Base-by-base conservation (phyloP, 2,329 filamentous ascomycete species). In the Ceratocystis cubensis region DNA sequence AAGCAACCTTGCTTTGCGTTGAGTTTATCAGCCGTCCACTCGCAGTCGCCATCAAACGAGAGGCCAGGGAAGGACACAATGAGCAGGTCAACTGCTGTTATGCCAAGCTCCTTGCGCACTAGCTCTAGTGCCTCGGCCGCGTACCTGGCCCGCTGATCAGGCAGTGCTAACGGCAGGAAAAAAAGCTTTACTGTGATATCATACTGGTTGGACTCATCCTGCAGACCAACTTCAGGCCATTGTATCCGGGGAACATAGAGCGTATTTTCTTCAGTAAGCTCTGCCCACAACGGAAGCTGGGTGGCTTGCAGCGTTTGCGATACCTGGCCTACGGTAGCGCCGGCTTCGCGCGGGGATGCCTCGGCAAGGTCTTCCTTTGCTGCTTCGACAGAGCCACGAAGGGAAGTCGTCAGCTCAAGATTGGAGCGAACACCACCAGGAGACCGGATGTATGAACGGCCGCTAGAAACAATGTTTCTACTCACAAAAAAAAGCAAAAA, bases 151-250 rank as follows among this genome's bases (percentile, higher is more conserved):
- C 93, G 84, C 70, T 85, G 78, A 20, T 81, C 80, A 1, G 84
- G 77, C 8, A 86, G 81, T 65, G 89, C 83, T 20, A 83, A 84
- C 1, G 91, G 88, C 33, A 97, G 82, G 76, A 94, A 95, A 79
- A 99, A 99, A 25, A 99, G 78, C 77, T 99, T 99, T 69, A 94
- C 87, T 0, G 93, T 96, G 72, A 96, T 91, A 73, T 96, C 91
- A 78, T 99, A 99, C 71, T 91, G 86, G 68, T 83, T 80, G 30
- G 88, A 81, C 71, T 96, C 91, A 73, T 99, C 94, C 41, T 84
- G 81, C 59, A 99, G 79, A 0, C 88, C 88, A 3, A 84, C 84
- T 37, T 82, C 78, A 13, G 83, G 79, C 80, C 88, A 89, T 75
- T 91, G 84, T 73, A 93, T 84, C 50, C 87, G 83, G 61, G 93